A percentile compares a stretch with the other conserved stretches of the same genome.
Conservation (phyloP, 306 rosid species). For the Vicia sativa region DNA sequence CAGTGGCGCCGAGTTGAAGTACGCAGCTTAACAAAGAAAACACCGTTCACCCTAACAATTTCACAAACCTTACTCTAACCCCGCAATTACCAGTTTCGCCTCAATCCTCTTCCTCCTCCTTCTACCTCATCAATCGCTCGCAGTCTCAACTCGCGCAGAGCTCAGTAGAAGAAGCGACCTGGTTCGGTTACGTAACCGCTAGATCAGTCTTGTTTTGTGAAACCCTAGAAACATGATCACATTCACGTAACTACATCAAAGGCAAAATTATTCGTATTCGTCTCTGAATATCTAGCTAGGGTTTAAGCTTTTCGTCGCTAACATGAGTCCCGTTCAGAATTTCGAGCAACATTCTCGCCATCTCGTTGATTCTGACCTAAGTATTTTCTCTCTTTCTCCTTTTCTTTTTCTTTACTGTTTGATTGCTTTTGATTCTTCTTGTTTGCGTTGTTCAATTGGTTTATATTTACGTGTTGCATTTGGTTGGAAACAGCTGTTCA, state of each 20-base stretch:
- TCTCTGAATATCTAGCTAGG: constrained; percentile 39
- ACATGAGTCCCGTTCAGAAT: constrained; percentile 96
- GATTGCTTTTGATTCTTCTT: background rate
- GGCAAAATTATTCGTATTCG: background rate
- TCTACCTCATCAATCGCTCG: background rate
- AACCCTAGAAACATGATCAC: constrained; percentile 52
- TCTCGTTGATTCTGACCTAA: constrained; percentile 70
- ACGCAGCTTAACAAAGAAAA: too few species aligned
- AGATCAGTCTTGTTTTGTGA: background rate
- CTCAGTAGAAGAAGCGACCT: background rate
- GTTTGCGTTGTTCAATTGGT: background rate
- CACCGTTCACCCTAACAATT: background rate
- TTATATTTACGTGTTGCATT: background rate
- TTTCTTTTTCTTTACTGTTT: constrained; percentile 16
- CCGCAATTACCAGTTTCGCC: background rate
- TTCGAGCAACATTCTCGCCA: constrained; percentile 88
- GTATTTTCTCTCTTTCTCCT: constrained; percentile 51
- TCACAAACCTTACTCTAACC: background rate
- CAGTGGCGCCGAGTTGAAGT: too few species aligned
- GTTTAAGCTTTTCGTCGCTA: constrained; percentile 37
- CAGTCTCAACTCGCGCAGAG: background rate
- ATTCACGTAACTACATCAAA: background rate
- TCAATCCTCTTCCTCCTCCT: background rate
- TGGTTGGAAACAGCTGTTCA: constrained; percentile 60
- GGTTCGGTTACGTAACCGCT: background rate